Evolutionary conservation across 2,329 filamentous ascomycete genomes (phyloP).

Genomic region (Diplodia sapinea): DNA sequence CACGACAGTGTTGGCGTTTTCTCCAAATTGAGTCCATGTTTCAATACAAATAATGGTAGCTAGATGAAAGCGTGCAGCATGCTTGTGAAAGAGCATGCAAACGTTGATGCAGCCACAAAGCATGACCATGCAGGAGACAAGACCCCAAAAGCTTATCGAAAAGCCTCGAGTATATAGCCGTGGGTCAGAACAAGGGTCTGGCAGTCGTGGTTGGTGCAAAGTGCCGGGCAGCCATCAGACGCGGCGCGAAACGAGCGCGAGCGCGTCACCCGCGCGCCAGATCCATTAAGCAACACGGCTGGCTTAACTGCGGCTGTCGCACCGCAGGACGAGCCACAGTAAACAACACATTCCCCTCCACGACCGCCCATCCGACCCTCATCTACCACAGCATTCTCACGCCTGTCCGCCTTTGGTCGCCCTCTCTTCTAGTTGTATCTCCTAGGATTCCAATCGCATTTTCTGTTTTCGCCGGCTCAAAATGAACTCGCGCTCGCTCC

Average conservation of each 20-base stretch:
- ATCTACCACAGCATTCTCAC: neutral
- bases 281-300: slow-evolving; percentile 11
- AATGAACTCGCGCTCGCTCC: slow-evolving; percentile 57
- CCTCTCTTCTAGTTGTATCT: neutral
- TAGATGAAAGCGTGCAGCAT: neutral
- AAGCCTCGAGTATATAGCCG: neutral
- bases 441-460: neutral
- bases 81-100: slow-evolving; percentile 7
- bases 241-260: slow-evolving; percentile 18
- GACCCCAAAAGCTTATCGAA: neutral
- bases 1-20: slow-evolving; percentile 11
- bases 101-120: neutral
- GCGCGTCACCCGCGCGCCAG: slow-evolving; percentile 28
- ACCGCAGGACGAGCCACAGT: slow-evolving; percentile 7
- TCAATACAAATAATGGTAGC: neutral
- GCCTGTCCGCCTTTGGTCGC: neutral
- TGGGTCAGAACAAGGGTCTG: neutral
- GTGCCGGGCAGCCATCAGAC: slow-evolving; percentile 9
- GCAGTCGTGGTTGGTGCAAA: neutral
- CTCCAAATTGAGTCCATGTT: neutral
- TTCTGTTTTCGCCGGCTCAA: neutral
- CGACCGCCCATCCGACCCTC: neutral
- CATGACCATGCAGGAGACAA: neutral
- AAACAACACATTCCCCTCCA: slow-evolving; percentile 22
- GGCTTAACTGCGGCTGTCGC: slow-evolving; percentile 26